Percentiles rank a stretch among this genome's conserved stretches.
Evolutionary conservation across 176 grass and related monocot species (phyloP).

Genomic region (Carex cristatella): DNA sequence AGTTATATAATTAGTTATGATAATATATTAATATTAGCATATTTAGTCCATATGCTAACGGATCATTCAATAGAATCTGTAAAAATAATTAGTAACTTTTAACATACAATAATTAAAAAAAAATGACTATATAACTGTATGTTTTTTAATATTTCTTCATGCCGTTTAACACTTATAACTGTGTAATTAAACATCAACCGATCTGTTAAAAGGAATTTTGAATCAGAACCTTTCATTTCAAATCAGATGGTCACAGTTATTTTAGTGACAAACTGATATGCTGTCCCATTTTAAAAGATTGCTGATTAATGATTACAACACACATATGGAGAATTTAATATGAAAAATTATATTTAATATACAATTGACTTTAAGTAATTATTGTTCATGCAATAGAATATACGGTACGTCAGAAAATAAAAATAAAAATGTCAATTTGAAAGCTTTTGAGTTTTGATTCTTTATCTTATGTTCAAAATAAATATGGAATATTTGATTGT

Average conservation of each 20-base stretch:
- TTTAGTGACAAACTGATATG: neutral
- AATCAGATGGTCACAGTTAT: neutral
- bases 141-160: too few species aligned
- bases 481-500: neutral
- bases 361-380: neutral
- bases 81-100: too few species aligned
- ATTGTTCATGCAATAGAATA: neutral
- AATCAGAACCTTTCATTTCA: neutral
- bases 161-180: too few species aligned
- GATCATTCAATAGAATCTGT: too few species aligned
- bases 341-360: neutral
- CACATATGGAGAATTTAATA: neutral
- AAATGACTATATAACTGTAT: too few species aligned
- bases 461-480: neutral
- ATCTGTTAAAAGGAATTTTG: too few species aligned
- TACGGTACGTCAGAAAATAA: neutral
- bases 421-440: neutral
- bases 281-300: neutral
- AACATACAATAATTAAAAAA: too few species aligned
- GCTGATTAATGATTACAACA: neutral
- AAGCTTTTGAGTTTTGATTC: neutral
- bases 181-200: too few species aligned
- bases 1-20: too few species aligned
- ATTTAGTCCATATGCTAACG: too few species aligned
- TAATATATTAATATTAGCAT: too few species aligned